Evolutionary conservation across 768 basidiomycete species (phyloP), one percentile per base, ranked within the genome.

Genomic region (Russula olivacea): DNA sequence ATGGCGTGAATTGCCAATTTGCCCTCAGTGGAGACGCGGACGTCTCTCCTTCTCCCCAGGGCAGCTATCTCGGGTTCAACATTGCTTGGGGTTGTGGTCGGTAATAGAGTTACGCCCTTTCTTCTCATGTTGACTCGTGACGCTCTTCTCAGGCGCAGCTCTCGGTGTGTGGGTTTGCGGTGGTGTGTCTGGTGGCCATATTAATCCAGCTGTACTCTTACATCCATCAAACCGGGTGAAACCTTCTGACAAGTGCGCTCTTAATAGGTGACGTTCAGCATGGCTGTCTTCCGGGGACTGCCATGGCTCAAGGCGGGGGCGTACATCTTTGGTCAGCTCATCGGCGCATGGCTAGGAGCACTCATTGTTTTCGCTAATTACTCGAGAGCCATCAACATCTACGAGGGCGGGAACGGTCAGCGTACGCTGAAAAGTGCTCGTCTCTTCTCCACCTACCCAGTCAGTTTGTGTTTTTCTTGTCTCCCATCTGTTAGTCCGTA

Each of bases 281-380:
- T 91, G 52, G 88, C 87, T 4, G 77, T 82, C 3, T 84, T 84
- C 72, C 83, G 90, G 66, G 79, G 79, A 48, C 92, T 93, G 73
- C 87, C 90, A 0, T 88, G 88, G 86, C 79, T 78, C 68, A 92
- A 92, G 71, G 90, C 90, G 0, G 89, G 89, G 1, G 78, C 68
- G 21, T 91, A 84, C 71, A 81, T 88, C 45, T 68, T 83, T 54
- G 80, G 84, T 1, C 88, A 89, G 70, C 58, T 86, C 17, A 70
- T 87, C 57, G 88, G 87, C 32, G 86, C 74, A 2, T 67, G 86
- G 36, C 77, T 82, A 49, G 87, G 85, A 19, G 81, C 80, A 21
- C 81, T 79, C 4, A 70, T 84, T 51, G 72, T 83, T 34, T 88
- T 86, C 65, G 86, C 77, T 6, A 84, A 85, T 68, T 88, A 87